These are phyloP conservation scores for Berkeleyomyces basicola DNA, from an alignment of 2,329 filamentous ascomycete species.

Conservation along the genomic window DNA sequence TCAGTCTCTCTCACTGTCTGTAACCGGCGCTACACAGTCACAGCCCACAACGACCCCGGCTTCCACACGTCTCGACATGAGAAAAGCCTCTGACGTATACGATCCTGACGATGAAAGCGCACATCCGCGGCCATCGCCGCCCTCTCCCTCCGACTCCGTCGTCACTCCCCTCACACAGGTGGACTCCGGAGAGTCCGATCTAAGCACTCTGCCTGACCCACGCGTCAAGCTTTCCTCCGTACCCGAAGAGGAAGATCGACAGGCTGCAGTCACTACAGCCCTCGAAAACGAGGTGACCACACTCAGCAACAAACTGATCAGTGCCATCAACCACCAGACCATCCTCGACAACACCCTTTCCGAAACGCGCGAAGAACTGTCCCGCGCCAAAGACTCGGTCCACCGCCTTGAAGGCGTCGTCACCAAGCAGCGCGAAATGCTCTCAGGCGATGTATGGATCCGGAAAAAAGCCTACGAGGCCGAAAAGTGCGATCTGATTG, in stretches of 20 bases:
- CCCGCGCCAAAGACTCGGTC: slow-evolving; percentile 51
- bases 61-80: slow-evolving; percentile 4
- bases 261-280: neutral
- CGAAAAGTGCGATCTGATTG: slow-evolving; percentile 46
- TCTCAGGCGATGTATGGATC: slow-evolving; percentile 60
- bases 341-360: slow-evolving; percentile 77
- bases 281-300: slow-evolving; percentile 63
- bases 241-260: neutral
- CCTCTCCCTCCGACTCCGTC: slow-evolving; percentile 2
- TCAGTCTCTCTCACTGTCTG: slow-evolving; percentile 9
- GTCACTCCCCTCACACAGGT: slow-evolving; percentile 21
- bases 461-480: slow-evolving; percentile 56
- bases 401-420: slow-evolving; percentile 48
- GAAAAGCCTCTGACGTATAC: slow-evolving; percentile 10
- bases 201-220: slow-evolving; percentile 54
- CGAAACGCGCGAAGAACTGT: slow-evolving; percentile 67
- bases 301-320: slow-evolving; percentile 88
- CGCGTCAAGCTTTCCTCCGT: slow-evolving; percentile 31
- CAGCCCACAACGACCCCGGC: slow-evolving; percentile 1
- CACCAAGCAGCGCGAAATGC: slow-evolving; percentile 52
- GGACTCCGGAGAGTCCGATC: slow-evolving; percentile 33
- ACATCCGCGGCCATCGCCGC: slow-evolving; percentile 4
- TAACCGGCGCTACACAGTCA: neutral
- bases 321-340: slow-evolving; percentile 93
- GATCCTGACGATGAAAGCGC: slow-evolving; percentile 11